A percentile compares a stretch with the other conserved stretches of the same genome.
phyloP scores from a whole-genome alignment of 192 early-diverging fungal species.

The Podila epigama region DNA sequence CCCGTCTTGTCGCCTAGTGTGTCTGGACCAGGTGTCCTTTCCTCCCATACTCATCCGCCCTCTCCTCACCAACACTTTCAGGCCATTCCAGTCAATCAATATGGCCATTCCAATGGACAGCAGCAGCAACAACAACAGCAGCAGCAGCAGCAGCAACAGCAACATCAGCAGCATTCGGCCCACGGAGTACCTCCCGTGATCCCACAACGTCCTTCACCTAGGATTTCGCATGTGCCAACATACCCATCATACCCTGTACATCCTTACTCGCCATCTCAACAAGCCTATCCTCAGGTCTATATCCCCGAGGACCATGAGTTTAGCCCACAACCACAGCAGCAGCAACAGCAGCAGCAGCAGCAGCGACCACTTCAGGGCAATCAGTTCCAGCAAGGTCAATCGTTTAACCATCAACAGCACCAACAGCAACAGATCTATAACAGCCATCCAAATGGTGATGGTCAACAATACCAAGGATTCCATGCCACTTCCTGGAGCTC shows the following conservation, averaged over 20 bases:
- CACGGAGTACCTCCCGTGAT: constrained; percentile 7
- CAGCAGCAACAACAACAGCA: constrained; percentile 11
- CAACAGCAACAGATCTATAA: not conserved
- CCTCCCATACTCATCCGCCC: constrained; percentile 17
- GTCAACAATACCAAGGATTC: constrained; percentile 10
- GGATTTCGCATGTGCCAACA: constrained; percentile 11
- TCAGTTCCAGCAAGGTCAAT: too few species aligned
- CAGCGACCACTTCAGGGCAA: too few species aligned
- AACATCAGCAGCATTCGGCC: not conserved
- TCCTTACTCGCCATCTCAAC: constrained; percentile 24
- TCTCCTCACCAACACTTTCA: not conserved
- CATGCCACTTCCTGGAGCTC: constrained; percentile 34
- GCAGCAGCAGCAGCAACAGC: not conserved
- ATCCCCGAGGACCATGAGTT: constrained; percentile 5
- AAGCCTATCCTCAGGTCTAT: constrained; percentile 30
- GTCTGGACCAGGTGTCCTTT: constrained; percentile 30
- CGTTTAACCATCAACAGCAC: too few species aligned
- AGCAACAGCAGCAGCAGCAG: constrained; percentile 25
- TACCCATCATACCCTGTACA: constrained; percentile 29
- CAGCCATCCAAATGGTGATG: not conserved
- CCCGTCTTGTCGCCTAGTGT: constrained; percentile 27
- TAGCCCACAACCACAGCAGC: not conserved
- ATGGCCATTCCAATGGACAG: not conserved
- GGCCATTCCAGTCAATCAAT: not conserved
- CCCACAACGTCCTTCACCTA: constrained; percentile 18